Evolutionary conservation across 106 monocot species (phyloP).

Genomic region (Alisma plantagoaquatica): DNA sequence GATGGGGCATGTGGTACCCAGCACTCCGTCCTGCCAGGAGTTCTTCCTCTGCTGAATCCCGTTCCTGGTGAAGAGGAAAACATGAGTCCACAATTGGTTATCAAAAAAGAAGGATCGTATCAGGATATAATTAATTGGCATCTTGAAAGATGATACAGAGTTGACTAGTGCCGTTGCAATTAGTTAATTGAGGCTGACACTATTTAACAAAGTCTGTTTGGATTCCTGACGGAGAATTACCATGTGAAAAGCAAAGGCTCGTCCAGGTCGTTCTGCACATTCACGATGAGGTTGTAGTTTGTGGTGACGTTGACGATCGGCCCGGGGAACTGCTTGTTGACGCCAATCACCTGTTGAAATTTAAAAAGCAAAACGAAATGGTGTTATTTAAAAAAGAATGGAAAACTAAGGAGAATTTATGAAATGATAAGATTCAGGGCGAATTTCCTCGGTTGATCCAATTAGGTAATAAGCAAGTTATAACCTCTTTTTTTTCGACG

Average conservation of each 20-base stretch:
- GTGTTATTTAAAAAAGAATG: neutral
- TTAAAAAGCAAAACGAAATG: constrained; percentile 4
- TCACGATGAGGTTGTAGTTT: constrained; percentile 77
- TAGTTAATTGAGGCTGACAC: too few relatives aligned
- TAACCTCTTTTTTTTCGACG: too few relatives aligned
- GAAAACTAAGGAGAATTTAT: neutral
- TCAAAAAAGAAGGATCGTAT: too few relatives aligned
- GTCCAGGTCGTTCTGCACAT: constrained; percentile 83
- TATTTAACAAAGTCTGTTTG: too few relatives aligned
- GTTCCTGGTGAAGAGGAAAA: too few relatives aligned
- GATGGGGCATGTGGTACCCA: constrained; percentile 92
- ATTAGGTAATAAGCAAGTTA: too few relatives aligned
- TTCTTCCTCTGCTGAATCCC: constrained; percentile 74
- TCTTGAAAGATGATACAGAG: too few relatives aligned
- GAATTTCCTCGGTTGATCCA: too few relatives aligned
- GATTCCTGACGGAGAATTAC: too few relatives aligned
- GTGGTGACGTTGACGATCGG: constrained; percentile 76
- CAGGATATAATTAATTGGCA: too few relatives aligned
- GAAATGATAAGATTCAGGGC: constrained; percentile 1
- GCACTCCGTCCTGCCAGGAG: constrained; percentile 84
- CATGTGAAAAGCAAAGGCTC: constrained; percentile 77
- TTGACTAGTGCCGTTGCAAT: too few relatives aligned
- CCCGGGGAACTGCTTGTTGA: constrained; percentile 80
- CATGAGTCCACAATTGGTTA: too few relatives aligned
- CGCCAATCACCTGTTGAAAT: constrained; percentile 47